Percentiles rank a stretch among this genome's conserved stretches.
These are phyloP conservation scores for Sarcodon aspratus DNA, from an alignment of 768 basidiomycete species.

Conservation along the genomic window DNA sequence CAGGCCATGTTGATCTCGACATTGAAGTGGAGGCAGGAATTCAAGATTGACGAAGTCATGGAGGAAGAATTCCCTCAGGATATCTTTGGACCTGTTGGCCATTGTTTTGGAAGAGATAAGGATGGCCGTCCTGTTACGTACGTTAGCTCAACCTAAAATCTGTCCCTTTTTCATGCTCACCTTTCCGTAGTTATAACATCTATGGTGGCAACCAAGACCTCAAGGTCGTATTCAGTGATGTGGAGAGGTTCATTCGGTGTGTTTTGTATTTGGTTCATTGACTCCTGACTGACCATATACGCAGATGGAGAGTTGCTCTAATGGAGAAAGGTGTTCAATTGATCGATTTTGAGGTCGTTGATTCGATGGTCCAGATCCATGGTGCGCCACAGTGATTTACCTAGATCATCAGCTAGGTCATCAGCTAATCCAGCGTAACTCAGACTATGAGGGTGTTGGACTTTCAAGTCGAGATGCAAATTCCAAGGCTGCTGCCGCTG, in stretches of 20 bases:
- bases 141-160: slow-evolving; percentile 12
- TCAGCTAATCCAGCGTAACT: not conserved
- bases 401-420: not conserved
- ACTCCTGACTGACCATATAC: not conserved
- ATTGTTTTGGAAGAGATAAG: slow-evolving; percentile 61
- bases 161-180: not conserved
- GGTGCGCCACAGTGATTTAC: slow-evolving; percentile 21
- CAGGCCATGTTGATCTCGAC: slow-evolving; percentile 58
- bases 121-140: slow-evolving; percentile 59
- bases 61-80: slow-evolving; percentile 24
- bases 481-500: slow-evolving; percentile 66
- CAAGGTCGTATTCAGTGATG: slow-evolving; percentile 65
- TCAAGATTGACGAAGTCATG: slow-evolving; percentile 50
- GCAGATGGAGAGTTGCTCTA: slow-evolving; percentile 32
- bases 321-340: slow-evolving; percentile 57
- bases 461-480: slow-evolving; percentile 52
- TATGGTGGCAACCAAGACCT: slow-evolving; percentile 63
- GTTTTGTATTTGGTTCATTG: not conserved
- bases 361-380: slow-evolving; percentile 66
- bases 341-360: slow-evolving; percentile 64
- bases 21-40: slow-evolving; percentile 59
- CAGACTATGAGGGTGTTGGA: slow-evolving; percentile 70
- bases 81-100: slow-evolving; percentile 38
- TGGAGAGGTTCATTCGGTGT: slow-evolving; percentile 65
- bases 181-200: slow-evolving; percentile 51